Conservation (phyloP, 2,329 filamentous ascomycete genomes). For the Trichoderma asperellum region DNA sequence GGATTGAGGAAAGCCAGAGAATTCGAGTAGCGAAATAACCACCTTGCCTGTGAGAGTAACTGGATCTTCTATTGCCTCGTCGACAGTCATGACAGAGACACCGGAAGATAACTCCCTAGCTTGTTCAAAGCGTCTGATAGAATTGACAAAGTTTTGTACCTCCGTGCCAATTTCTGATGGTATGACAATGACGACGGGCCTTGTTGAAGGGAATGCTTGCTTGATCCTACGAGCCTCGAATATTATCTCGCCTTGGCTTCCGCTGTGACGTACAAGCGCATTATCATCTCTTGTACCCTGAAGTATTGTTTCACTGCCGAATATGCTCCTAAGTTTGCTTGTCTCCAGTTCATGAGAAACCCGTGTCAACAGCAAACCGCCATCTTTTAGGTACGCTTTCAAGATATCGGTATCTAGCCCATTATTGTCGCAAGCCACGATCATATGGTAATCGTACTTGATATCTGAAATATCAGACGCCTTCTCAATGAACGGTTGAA, state of each 20-base stretch:
- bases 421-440: constrained; percentile 36
- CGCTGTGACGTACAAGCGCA: background rate
- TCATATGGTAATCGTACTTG: constrained; percentile 41
- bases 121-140: background rate
- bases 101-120: background rate
- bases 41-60: constrained; percentile 36
- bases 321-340: background rate
- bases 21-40: constrained; percentile 54
- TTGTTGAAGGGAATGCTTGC: background rate
- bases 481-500: constrained; percentile 39
- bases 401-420: constrained; percentile 31
- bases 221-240: background rate
- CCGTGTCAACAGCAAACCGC: constrained; percentile 38
- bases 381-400: constrained; percentile 36
- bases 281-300: background rate
- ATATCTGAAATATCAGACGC: constrained; percentile 33
- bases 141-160: background rate
- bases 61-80: constrained; percentile 29
- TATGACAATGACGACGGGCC: constrained; percentile 1
- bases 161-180: background rate
- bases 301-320: background rate
- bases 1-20: constrained; percentile 36
- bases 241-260: background rate
- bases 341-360: background rate
- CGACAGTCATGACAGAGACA: constrained; percentile 21